Evolutionary conservation across 2,329 filamentous ascomycete genomes (phyloP).

Genomic region (Aspergillus ochraceoroseus): DNA sequence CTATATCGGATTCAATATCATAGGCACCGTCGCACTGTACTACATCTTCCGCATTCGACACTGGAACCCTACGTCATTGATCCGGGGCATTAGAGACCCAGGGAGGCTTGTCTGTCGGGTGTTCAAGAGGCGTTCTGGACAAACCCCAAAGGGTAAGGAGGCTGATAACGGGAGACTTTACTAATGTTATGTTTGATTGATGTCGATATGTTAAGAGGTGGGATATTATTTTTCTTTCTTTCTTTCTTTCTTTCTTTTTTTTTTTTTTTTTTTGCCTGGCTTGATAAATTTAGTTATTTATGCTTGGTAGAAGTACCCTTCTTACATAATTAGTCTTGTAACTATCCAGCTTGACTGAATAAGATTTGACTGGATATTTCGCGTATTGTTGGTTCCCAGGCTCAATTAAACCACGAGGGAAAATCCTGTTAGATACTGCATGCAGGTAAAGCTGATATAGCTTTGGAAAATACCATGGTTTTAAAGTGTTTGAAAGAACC

Average conservation of each 20-base stretch:
- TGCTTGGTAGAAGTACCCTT: too few relatives aligned
- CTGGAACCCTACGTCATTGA: constrained; percentile 36
- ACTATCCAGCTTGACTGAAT: too few relatives aligned
- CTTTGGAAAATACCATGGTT: too few relatives aligned
- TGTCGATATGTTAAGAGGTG: neutral
- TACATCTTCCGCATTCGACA: constrained; percentile 45
- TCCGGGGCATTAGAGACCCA: constrained; percentile 22
- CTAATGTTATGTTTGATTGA: constrained; percentile 1
- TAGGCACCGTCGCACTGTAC: constrained; percentile 53
- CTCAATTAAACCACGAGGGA: too few relatives aligned
- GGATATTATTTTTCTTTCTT: neutral
- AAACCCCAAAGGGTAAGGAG: constrained; percentile 29
- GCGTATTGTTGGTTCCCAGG: too few relatives aligned
- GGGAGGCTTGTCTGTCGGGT: constrained; percentile 28
- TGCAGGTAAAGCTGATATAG: too few relatives aligned
- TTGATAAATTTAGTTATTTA: too few relatives aligned
- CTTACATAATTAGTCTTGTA: too few relatives aligned
- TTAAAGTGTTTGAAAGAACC: too few relatives aligned
- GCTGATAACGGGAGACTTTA: constrained; percentile 30
- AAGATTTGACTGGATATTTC: too few relatives aligned
- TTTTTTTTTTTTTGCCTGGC: neutral
- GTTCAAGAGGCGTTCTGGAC: constrained; percentile 31
- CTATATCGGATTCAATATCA: constrained; percentile 57
- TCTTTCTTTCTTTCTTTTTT: neutral
- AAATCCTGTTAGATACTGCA: too few relatives aligned